Evolutionary conservation across 2,329 filamentous ascomycete genomes (phyloP), one percentile per base, ranked within the genome.

Genomic region (Diaporthe vaccinii): DNA sequence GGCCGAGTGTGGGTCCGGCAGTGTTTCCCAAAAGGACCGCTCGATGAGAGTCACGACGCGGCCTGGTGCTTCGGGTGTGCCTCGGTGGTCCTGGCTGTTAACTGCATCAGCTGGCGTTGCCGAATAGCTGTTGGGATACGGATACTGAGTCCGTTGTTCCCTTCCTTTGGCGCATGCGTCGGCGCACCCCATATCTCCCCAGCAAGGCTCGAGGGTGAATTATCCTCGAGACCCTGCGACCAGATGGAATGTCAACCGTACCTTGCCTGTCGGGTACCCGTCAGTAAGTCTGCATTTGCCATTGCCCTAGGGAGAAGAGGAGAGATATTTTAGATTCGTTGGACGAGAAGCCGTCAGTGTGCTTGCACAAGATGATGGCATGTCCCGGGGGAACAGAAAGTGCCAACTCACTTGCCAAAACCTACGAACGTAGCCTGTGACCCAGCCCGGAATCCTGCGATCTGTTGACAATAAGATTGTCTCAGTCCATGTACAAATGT

Each of bases 31-130:
- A 83, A 95, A 95, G 5, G 91, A 89, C 74, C 92, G 92, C 81
- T 95, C 93, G 78, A 99, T 98, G 28, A 99, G 90, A 2, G 97
- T 99, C 55, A 96, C 96, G 73, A 99, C 97, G 74, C 97, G 92
- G 1, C 97, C 97, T 0, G 97, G 97, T 1, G 92, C 91, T 80
- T 94, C 91, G 70, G 95, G 95, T 0, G 97, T 98, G 74, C 97
- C 97, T 79, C 97, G 93, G 84, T 99, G 97, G 85, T 99, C 97
- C 84, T 98, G 91, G 84, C 96, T 98, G 81, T 67, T 76, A 2
- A 14, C 7, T 55, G 44, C 10, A 51, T 57, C 46, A 73, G 49
- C 34, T 22, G 17, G 15, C 14, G 31, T 28, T 22, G 15, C 31
- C n/a, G 9, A 6, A 7, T 53, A 8, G 41, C 12, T 55, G 8